Evolutionary conservation across 2,329 filamentous ascomycete species (phyloP).

Genomic region (Neurospora crassa): DNA sequence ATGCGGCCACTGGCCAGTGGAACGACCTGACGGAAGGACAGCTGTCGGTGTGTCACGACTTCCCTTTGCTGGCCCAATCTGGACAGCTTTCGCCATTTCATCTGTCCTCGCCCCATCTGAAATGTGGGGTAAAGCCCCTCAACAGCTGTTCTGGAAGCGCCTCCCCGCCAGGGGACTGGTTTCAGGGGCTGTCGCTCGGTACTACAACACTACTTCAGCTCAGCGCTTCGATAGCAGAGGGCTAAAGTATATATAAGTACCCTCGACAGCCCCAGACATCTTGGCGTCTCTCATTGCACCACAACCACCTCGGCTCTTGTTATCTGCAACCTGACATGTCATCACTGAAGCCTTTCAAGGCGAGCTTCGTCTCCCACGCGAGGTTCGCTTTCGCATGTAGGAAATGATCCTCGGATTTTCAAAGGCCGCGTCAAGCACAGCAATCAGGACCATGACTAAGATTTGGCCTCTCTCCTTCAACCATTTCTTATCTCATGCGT

Average conservation of each 20-base stretch:
- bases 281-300: background rate
- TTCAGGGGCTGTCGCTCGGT: background rate
- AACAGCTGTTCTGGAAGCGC: background rate
- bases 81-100: conserved; percentile 18
- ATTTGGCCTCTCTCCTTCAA: background rate
- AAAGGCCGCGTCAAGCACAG: background rate
- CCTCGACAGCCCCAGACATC: background rate
- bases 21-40: background rate
- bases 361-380: background rate
- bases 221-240: too few relatives aligned
- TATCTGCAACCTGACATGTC: background rate
- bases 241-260: background rate
- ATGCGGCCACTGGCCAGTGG: too few relatives aligned
- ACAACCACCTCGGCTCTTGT: background rate
- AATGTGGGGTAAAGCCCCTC: conserved; percentile 14
- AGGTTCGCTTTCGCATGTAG: background rate
- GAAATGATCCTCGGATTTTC: background rate
- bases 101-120: conserved; percentile 9
- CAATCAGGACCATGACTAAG: background rate
- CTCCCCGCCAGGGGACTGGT: background rate
- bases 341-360: background rate
- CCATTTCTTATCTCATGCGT: background rate
- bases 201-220: background rate
- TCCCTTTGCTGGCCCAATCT: conserved; percentile 8
- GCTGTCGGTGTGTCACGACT: background rate